Conservation (phyloP, 192 early-diverging fungal genomes). For the Coemansia sp. region DNA sequence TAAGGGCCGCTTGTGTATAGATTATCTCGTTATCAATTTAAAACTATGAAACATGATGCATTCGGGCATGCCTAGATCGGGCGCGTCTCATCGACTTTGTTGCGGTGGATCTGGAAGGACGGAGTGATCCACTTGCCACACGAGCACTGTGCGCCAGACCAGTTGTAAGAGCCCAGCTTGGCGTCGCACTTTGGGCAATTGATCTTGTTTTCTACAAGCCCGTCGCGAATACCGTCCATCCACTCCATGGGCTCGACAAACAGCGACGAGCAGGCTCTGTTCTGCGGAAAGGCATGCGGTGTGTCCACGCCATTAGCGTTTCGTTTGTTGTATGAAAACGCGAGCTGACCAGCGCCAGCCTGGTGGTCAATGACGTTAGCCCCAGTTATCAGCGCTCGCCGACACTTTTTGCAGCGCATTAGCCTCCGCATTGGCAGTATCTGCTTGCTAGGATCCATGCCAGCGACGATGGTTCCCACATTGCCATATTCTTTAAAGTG, state of each 20-base stretch:
- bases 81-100: conserved; percentile 66
- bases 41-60: not conserved
- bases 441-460: conserved; percentile 48
- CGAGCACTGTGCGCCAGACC: conserved; percentile 74
- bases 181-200: conserved; percentile 76
- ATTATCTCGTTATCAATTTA: not conserved
- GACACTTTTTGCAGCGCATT: conserved; percentile 62
- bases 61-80: conserved; percentile 9
- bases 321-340: conserved; percentile 75
- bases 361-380: conserved; percentile 70
- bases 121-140: conserved; percentile 82
- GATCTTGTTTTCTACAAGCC: conserved; percentile 65
- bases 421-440: conserved; percentile 6
- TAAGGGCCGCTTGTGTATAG: conserved; percentile 6
- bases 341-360: conserved; percentile 66
- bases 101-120: conserved; percentile 74
- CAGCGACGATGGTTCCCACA: conserved; percentile 58
- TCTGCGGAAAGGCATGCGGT: conserved; percentile 51
- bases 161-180: conserved; percentile 79
- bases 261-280: conserved; percentile 65
- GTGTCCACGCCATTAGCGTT: conserved; percentile 48
- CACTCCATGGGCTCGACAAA: conserved; percentile 86
- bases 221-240: conserved; percentile 65
- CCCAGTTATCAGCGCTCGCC: conserved; percentile 58
- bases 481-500: conserved; percentile 57